Percentiles rank a stretch among this genome's conserved stretches.
Evolutionary conservation across 106 monocot species (phyloP).

Genomic region (Dactylorhiza incarnata): DNA sequence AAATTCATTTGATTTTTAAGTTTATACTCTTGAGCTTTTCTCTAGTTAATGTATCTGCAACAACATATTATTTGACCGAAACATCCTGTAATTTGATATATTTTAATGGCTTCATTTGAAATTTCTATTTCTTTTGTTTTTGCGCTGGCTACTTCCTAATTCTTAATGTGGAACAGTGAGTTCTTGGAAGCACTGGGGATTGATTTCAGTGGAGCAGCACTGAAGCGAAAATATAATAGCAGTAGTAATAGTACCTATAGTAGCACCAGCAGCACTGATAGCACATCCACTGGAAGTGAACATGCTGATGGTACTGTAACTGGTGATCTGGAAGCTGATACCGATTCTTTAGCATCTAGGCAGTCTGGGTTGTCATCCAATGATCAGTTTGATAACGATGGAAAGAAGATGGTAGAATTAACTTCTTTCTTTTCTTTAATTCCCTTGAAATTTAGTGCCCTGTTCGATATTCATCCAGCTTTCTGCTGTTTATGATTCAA

Average conservation of each 20-base stretch:
- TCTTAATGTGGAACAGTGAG: conserved; percentile 13
- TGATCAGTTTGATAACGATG: conserved; percentile 55
- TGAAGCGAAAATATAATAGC: conserved; percentile 29
- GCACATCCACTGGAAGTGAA: conserved; percentile 73
- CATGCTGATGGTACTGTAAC: conserved; percentile 19
- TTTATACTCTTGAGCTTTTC: conserved; percentile 1
- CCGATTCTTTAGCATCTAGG: conserved; percentile 64
- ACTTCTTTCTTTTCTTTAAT: conserved; percentile 1
- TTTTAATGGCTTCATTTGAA: background rate
- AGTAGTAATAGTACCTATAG: conserved; percentile 66
- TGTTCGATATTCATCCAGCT: background rate
- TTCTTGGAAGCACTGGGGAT: conserved; percentile 31
- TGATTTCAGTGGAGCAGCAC: conserved; percentile 28
- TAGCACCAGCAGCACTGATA: conserved; percentile 87
- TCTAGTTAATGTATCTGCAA: background rate
- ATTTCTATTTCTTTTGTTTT: background rate
- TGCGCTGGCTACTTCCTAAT: background rate
- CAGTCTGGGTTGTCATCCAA: conserved; percentile 57
- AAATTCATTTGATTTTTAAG: background rate
- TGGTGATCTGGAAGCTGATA: conserved; percentile 83
- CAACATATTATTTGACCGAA: background rate
- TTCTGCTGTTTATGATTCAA: conserved; percentile 4
- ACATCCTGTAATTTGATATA: background rate
- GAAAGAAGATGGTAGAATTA: conserved; percentile 41
- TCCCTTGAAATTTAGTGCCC: background rate